Evolutionary conservation across 306 rosid species (phyloP).

Genomic region (Fagus crenata): DNA sequence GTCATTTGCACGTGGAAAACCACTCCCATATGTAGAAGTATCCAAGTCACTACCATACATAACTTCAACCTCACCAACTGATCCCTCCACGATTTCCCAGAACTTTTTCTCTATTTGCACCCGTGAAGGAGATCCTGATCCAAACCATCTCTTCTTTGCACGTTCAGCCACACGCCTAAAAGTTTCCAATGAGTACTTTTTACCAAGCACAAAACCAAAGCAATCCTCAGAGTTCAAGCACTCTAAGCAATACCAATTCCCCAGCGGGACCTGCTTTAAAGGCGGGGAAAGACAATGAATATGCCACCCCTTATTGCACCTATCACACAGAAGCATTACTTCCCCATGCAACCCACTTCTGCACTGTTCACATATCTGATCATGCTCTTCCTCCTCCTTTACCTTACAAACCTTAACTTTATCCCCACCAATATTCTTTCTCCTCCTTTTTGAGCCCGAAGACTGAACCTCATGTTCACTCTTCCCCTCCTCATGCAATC

Average conservation of each 20-base stretch:
- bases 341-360: slow-evolving; percentile 96
- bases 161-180: slow-evolving; percentile 81
- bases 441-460: slow-evolving; percentile 54
- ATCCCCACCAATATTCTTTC: slow-evolving; percentile 38
- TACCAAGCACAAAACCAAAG: slow-evolving; percentile 96
- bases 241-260: slow-evolving; percentile 94
- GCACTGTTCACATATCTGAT: slow-evolving; percentile 94
- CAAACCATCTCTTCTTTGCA: slow-evolving; percentile 92
- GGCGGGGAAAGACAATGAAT: slow-evolving; percentile 93
- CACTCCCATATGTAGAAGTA: slow-evolving; percentile 87
- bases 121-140: slow-evolving; percentile 74
- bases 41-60: slow-evolving; percentile 97
- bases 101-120: slow-evolving; percentile 88
- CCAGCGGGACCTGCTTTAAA: slow-evolving; percentile 71
- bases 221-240: slow-evolving; percentile 93
- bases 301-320: slow-evolving; percentile 98
- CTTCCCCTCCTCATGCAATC: slow-evolving; percentile 42
- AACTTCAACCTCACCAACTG: slow-evolving; percentile 90
- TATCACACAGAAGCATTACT: slow-evolving; percentile 93
- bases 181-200: slow-evolving; percentile 64
- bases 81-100: slow-evolving; percentile 98
- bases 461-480: slow-evolving; percentile 35
- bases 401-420: slow-evolving; percentile 44
- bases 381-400: slow-evolving; percentile 53
- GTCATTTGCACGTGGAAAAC: slow-evolving; percentile 69